These are phyloP conservation scores for Tricholoma matsutake DNA, from an alignment of 768 basidiomycete species.

Conservation along the genomic window DNA sequence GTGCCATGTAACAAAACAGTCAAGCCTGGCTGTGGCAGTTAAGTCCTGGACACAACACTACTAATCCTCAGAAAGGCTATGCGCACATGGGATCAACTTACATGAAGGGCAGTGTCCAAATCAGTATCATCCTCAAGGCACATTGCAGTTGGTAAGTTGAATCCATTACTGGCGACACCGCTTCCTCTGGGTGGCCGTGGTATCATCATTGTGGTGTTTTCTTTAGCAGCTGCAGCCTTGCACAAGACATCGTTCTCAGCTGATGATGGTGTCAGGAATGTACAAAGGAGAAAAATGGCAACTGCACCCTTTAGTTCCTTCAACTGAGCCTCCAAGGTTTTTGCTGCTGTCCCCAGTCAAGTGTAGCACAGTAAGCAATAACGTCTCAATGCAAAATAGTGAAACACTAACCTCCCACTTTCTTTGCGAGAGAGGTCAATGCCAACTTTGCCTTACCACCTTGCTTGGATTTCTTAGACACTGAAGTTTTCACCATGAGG, in stretches of 20 bases:
- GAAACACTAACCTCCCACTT: not conserved
- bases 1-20: not conserved
- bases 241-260: not conserved
- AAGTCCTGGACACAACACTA: not conserved
- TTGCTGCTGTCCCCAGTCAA: not conserved
- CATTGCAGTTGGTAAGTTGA: not conserved
- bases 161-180: not conserved
- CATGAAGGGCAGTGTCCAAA: not conserved
- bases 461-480: not conserved
- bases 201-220: not conserved
- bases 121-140: not conserved
- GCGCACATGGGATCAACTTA: not conserved
- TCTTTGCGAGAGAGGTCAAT: not conserved
- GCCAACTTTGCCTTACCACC: not conserved
- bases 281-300: not conserved
- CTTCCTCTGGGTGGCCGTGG: not conserved
- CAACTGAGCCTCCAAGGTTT: not conserved
- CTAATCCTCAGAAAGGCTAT: not conserved
- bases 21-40: not conserved
- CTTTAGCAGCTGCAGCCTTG: not conserved
- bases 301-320: conserved; percentile 1
- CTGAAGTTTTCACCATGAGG: not conserved
- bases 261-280: not conserved
- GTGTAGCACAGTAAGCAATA: not conserved
- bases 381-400: not conserved